These are phyloP conservation scores for Larix kaempferi DNA, from an alignment of 75 land plant species.

Conservation along the genomic window DNA sequence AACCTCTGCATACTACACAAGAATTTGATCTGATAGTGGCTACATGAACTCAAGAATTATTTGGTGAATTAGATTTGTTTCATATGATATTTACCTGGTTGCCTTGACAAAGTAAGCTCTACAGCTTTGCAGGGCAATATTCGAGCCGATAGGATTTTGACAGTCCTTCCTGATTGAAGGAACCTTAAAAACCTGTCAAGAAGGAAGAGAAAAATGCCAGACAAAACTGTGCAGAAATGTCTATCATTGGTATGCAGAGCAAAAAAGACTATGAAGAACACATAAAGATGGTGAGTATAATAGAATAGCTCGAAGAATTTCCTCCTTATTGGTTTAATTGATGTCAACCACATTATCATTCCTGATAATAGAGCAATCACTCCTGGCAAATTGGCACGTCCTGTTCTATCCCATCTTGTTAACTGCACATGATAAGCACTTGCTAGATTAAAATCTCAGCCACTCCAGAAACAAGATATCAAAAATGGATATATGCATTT, in stretches of 20 bases:
- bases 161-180: slow-evolving; percentile 44
- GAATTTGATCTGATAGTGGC: no score
- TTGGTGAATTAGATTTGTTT: neutral
- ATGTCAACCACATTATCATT: slow-evolving; percentile 73
- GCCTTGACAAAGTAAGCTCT: slow-evolving; percentile 47
- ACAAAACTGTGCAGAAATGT: slow-evolving; percentile 49
- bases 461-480: no score
- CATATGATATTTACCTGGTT: slow-evolving; percentile 24
- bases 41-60: neutral
- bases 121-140: slow-evolving; percentile 59
- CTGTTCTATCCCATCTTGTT: slow-evolving; percentile 55
- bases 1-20: no score
- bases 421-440: slow-evolving; percentile 34
- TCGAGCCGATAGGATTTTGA: slow-evolving; percentile 41
- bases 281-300: slow-evolving; percentile 74
- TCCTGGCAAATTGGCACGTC: slow-evolving; percentile 66
- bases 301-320: slow-evolving; percentile 66
- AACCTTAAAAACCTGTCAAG: slow-evolving; percentile 66
- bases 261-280: slow-evolving; percentile 61
- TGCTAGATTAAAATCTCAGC: no score
- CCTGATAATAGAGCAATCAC: slow-evolving; percentile 44
- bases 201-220: slow-evolving; percentile 59
- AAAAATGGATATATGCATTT: no score
- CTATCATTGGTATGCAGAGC: slow-evolving; percentile 56
- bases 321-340: slow-evolving; percentile 61